Evolutionary conservation across 495 filamentous ascomycete species (phyloP).

Genomic region (Aspergillus taichungensis): DNA sequence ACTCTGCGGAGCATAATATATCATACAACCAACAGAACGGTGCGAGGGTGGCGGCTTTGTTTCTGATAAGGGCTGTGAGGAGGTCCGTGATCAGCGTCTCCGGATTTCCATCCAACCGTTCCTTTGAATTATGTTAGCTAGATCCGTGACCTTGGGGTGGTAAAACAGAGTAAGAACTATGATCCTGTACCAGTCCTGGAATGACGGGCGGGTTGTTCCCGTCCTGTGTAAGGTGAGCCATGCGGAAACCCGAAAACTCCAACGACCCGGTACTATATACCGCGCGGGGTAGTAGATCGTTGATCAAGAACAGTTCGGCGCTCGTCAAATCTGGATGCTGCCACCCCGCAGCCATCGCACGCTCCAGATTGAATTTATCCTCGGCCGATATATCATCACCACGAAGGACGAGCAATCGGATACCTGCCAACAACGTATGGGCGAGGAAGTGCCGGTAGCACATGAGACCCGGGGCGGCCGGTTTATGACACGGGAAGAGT

Average conservation of each 20-base stretch:
- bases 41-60: constrained; percentile 8
- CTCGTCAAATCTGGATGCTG: constrained; percentile 14
- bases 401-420: constrained; percentile 17
- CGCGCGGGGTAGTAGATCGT: constrained; percentile 12
- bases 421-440: constrained; percentile 14
- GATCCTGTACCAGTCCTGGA: constrained; percentile 9
- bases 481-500: constrained; percentile 12
- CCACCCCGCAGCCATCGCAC: constrained; percentile 17
- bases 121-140: constrained; percentile 6
- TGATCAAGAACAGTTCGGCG: constrained; percentile 15
- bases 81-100: constrained; percentile 16
- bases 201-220: constrained; percentile 5
- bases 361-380: constrained; percentile 16
- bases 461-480: constrained; percentile 5
- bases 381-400: constrained; percentile 10
- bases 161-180: constrained; percentile 1
- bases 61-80: constrained; percentile 10
- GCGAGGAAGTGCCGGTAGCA: constrained; percentile 13
- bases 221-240: not conserved
- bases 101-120: constrained; percentile 11
- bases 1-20: constrained; percentile 16
- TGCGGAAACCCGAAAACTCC: constrained; percentile 2
- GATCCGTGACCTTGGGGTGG: not conserved
- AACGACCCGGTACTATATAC: constrained; percentile 12
- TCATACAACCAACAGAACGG: constrained; percentile 16